Evolutionary conservation across 129 eudicot genomes (phyloP).

Genomic region (Escallonia rubra): DNA sequence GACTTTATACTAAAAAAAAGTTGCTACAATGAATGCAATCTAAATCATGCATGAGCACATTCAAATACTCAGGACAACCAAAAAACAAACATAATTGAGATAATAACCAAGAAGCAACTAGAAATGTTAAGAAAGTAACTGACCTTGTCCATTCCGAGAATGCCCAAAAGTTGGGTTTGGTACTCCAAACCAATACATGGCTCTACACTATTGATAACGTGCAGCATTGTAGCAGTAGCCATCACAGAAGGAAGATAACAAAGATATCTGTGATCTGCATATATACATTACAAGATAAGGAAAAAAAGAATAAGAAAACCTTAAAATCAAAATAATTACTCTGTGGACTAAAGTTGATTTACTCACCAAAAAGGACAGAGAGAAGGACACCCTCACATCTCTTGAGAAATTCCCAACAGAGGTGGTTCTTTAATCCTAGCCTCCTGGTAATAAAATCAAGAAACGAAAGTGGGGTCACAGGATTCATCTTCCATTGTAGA

Average conservation of each 20-base stretch:
- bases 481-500: conserved; percentile 85
- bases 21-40: no score
- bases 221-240: conserved; percentile 82
- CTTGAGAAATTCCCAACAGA: conserved; percentile 40
- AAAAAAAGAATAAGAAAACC: no score
- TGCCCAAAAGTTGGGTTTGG: conserved; percentile 56
- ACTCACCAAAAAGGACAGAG: conserved; percentile 59
- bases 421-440: conserved; percentile 40
- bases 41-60: no score
- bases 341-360: not conserved
- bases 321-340: no score
- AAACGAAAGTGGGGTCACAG: conserved; percentile 77
- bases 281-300: not conserved
- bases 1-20: no score
- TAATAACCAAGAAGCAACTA: not conserved
- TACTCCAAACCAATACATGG: conserved; percentile 50
- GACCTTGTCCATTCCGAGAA: conserved; percentile 73
- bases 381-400: conserved; percentile 62
- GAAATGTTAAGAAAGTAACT: not conserved
- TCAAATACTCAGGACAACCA: no score
- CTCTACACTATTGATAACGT: conserved; percentile 56
- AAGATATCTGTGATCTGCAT: conserved; percentile 69
- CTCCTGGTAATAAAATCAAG: conserved; percentile 55
- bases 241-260: conserved; percentile 69
- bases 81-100: no score